Percentiles rank a stretch among this genome's conserved stretches.
Conservation (phyloP, 352 stramenopile genomes). For the Pythium vanterpoolii region DNA sequence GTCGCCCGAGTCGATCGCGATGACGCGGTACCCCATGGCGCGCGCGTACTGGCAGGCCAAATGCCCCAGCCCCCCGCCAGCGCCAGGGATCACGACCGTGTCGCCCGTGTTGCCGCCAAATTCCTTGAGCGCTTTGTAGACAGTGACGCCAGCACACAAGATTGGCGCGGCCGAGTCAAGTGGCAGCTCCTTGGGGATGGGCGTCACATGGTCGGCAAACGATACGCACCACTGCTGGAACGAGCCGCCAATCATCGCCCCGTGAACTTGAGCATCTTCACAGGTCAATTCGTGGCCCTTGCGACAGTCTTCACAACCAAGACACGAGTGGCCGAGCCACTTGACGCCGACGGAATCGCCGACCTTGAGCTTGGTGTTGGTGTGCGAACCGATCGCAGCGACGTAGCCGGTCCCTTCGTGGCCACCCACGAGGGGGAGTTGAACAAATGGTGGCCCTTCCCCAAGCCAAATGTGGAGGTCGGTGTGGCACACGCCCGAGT, state of each 20-base stretch:
- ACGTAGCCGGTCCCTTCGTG: slow-evolving; percentile 58
- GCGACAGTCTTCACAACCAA: slow-evolving; percentile 48
- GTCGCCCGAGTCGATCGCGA: slow-evolving; percentile 64
- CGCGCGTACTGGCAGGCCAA: slow-evolving; percentile 73
- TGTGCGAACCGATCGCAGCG: slow-evolving; percentile 43
- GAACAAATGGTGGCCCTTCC: slow-evolving; percentile 30
- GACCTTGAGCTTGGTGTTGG: slow-evolving; percentile 40
- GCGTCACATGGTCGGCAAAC: slow-evolving; percentile 71
- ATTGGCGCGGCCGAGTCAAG: slow-evolving; percentile 49
- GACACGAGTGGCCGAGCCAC: slow-evolving; percentile 46
- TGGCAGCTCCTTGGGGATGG: slow-evolving; percentile 54
- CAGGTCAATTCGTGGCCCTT: slow-evolving; percentile 51
- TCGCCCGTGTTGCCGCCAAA: slow-evolving; percentile 40
- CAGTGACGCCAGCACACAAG: slow-evolving; percentile 86
- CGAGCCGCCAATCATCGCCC: slow-evolving; percentile 38
- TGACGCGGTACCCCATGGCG: slow-evolving; percentile 64
- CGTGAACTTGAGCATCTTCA: slow-evolving; percentile 27
- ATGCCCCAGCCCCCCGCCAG: slow-evolving; percentile 70
- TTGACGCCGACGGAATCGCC: slow-evolving; percentile 53
- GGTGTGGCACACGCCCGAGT: slow-evolving; percentile 49
- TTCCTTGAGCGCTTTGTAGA: slow-evolving; percentile 78
- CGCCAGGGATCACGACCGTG: slow-evolving; percentile 54
- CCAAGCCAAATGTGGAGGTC: slow-evolving; percentile 46
- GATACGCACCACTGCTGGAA: slow-evolving; percentile 68
- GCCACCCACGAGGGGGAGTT: slow-evolving; percentile 47